Evolutionary conservation across 345 rosid species (phyloP).

Genomic region (Balakata baccata): DNA sequence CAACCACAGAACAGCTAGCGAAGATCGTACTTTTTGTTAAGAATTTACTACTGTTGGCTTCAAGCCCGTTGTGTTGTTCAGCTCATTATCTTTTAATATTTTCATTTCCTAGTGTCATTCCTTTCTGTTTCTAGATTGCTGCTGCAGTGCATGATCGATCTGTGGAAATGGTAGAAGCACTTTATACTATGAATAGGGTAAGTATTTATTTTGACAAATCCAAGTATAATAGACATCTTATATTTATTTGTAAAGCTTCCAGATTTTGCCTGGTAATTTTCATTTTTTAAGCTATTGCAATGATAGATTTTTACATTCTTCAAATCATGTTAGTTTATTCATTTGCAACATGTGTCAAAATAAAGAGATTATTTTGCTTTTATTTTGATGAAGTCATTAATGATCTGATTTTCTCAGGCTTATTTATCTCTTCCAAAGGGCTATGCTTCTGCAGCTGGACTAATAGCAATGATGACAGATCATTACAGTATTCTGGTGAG

Average conservation of each 20-base stretch:
- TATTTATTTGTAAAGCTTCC: background rate
- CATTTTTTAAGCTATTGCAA: background rate
- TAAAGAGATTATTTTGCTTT: conserved; percentile 10
- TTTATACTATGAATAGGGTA: conserved; percentile 77
- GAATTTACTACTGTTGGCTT: background rate
- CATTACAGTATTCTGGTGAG: conserved; percentile 69
- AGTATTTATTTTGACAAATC: conserved; percentile 9
- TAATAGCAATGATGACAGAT: conserved; percentile 86
- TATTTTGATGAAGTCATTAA: conserved; percentile 15
- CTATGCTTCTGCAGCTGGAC: conserved; percentile 78
- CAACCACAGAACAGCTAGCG: background rate
- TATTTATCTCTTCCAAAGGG: conserved; percentile 88
- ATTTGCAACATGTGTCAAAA: background rate
- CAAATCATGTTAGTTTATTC: background rate
- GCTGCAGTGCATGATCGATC: conserved; percentile 62
- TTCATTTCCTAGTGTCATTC: background rate
- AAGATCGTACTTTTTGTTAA: background rate
- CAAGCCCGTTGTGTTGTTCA: background rate
- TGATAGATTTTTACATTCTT: background rate
- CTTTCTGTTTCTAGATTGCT: conserved; percentile 54
- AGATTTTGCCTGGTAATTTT: background rate
- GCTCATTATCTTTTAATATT: background rate
- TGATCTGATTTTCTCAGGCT: conserved; percentile 52
- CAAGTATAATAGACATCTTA: conserved; percentile 12
- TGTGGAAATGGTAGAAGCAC: conserved; percentile 87